Base-by-base conservation (phyloP, 306 rosid genomes). In the Begonia peltatifolia region DNA sequence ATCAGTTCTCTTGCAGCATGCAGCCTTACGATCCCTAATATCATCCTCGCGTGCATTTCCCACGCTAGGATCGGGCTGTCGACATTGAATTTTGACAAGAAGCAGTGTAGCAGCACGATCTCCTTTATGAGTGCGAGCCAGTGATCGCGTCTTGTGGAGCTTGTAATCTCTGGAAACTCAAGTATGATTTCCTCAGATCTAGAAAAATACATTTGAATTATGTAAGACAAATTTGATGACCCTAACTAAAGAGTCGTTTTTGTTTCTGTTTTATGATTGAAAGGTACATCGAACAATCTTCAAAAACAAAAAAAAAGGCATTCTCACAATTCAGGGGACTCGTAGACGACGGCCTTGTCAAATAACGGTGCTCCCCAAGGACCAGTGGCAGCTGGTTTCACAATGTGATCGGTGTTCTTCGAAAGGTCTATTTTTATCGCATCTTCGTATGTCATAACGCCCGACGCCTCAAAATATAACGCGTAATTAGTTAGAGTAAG, bases 281-380 rank as follows among this genome's bases (percentile, higher is more conserved):
- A n/a, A n/a, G n/a, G n/a, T n/a, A n/a, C n/a, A n/a, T n/a, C n/a
- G n/a, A n/a, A n/a, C n/a, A n/a, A n/a, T n/a, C n/a, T n/a, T n/a
- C n/a, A n/a, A n/a, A n/a, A n/a, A n/a, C n/a, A n/a, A n/a, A n/a
- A n/a, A n/a, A n/a, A n/a, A n/a, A n/a, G 23, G 42, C 55, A 57
- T 57, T 36, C 94, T 83, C 74, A 86, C 99, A 73, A 63, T 48
- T 70, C 81, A 14, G 84, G 56, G 13, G 99, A 81, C 13, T 79
- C 81, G 0, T 75, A 79, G 67, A 73, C 60, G 14, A 92, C 68
- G 55, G 94, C 99, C 82, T 77, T 92, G 84, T 92, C 94, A 54
- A 71, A 92, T 54, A 92, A 76, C 25, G 87, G 96, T 50, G 94
- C 96, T 54, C 96, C 99, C 95, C 95, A 92, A 6, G 99, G 99